phyloP scores from a whole-genome alignment of 495 filamentous ascomycete genomes.

The Trichoderma gamsii region DNA sequence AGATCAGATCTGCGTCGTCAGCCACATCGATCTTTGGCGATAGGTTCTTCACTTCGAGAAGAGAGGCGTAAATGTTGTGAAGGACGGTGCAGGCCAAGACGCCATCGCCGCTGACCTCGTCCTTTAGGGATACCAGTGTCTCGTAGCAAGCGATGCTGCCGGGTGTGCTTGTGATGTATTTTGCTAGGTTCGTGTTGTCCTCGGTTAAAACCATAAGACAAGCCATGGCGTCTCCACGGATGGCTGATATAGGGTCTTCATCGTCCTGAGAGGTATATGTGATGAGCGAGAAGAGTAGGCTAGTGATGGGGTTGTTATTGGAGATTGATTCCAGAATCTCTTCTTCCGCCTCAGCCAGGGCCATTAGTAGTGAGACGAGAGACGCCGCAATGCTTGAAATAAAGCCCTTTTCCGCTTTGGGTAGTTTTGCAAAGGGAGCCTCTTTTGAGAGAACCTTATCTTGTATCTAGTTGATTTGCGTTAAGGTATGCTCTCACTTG shows the following conservation, averaged over 20 bases:
- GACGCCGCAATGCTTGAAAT: constrained; percentile 46
- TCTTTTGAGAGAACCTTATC: constrained; percentile 24
- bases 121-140: constrained; percentile 31
- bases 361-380: constrained; percentile 37
- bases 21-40: constrained; percentile 39
- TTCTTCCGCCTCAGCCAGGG: constrained; percentile 46
- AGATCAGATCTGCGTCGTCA: constrained; percentile 46
- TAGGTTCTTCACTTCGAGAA: constrained; percentile 44
- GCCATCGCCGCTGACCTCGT: constrained; percentile 29
- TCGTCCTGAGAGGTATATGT: constrained; percentile 27
- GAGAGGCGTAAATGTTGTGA: constrained; percentile 45
- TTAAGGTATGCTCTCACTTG: not conserved
- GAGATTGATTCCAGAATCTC: constrained; percentile 48
- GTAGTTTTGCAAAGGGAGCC: constrained; percentile 33
- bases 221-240: constrained; percentile 40
- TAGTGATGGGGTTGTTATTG: constrained; percentile 38
- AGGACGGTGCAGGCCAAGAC: constrained; percentile 46
- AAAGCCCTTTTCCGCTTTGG: constrained; percentile 44
- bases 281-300: constrained; percentile 47
- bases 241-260: constrained; percentile 15
- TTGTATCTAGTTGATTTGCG: constrained; percentile 30
- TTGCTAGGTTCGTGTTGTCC: constrained; percentile 42
- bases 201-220: constrained; percentile 51
- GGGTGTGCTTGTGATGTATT: constrained; percentile 33
- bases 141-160: constrained; percentile 33